These are phyloP conservation scores for Oidiodendron maius DNA, from an alignment of 495 filamentous ascomycete genomes.

Conservation along the genomic window DNA sequence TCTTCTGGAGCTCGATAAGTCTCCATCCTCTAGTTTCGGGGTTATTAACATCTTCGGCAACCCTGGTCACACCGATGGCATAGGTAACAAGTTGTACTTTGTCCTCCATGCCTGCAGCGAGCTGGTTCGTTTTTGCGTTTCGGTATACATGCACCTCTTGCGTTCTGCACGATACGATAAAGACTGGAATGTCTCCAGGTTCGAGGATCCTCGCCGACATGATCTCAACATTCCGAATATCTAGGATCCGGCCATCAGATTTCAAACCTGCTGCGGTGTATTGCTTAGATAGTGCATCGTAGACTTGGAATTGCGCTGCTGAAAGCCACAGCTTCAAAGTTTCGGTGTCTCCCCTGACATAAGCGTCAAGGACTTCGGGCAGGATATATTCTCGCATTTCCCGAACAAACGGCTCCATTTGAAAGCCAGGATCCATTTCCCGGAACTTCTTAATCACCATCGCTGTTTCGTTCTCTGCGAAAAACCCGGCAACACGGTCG, in stretches of 20 bases:
- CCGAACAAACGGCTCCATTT: slow-evolving; percentile 85
- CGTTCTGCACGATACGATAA: slow-evolving; percentile 93
- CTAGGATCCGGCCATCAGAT: slow-evolving; percentile 88
- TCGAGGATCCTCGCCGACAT: slow-evolving; percentile 84
- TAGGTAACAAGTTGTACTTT: slow-evolving; percentile 97
- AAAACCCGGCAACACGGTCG: slow-evolving; percentile 89
- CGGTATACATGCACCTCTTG: slow-evolving; percentile 97
- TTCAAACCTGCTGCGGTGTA: slow-evolving; percentile 89
- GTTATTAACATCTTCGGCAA: slow-evolving; percentile 93
- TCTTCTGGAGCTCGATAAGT: slow-evolving; percentile 98
- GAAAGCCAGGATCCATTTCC: slow-evolving; percentile 93
- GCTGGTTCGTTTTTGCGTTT: slow-evolving; percentile 78
- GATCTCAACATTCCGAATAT: slow-evolving; percentile 91
- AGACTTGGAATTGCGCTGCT: slow-evolving; percentile 90
- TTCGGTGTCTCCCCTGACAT: slow-evolving; percentile 91
- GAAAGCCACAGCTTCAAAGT: slow-evolving; percentile 91
- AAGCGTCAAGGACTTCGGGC: slow-evolving; percentile 94
- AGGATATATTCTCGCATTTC: slow-evolving; percentile 98
- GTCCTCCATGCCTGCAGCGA: slow-evolving; percentile 98
- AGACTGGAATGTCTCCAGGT: slow-evolving; percentile 95
- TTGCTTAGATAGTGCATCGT: slow-evolving; percentile 88
- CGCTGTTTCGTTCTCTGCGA: slow-evolving; percentile 96
- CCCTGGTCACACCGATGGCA: slow-evolving; percentile 88
- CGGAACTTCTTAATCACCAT: slow-evolving; percentile 95
- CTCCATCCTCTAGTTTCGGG: slow-evolving; percentile 95